A percentile compares a stretch with the other conserved stretches of the same genome.
Evolutionary conservation across 192 early-diverging fungal species (phyloP).

Genomic region (Diversispora epigaea): DNA sequence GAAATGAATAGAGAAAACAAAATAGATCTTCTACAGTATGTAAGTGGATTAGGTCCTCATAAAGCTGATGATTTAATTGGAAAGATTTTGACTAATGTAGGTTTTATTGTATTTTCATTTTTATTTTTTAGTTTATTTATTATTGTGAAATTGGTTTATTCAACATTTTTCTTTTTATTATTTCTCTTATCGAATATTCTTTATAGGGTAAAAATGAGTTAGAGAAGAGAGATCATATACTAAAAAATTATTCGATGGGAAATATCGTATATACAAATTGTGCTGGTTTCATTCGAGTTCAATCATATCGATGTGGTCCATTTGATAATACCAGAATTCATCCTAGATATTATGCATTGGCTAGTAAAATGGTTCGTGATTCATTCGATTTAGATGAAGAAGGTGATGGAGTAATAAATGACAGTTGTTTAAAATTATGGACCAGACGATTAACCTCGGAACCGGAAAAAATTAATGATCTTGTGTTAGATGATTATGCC

Average conservation of each 20-base stretch:
- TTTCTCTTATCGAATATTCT: too few species aligned
- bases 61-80: slow-evolving; percentile 76
- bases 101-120: background rate
- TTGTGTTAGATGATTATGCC: slow-evolving; percentile 89
- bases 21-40: slow-evolving; percentile 76
- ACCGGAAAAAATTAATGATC: slow-evolving; percentile 77
- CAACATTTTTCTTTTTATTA: too few species aligned
- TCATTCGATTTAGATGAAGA: slow-evolving; percentile 78
- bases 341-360: slow-evolving; percentile 92
- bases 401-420: slow-evolving; percentile 65
- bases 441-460: slow-evolving; percentile 57
- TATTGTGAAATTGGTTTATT: too few species aligned
- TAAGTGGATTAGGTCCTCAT: slow-evolving; percentile 89
- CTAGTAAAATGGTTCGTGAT: slow-evolving; percentile 95
- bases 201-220: background rate
- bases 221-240: background rate
- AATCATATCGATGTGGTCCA: slow-evolving; percentile 52
- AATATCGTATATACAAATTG: slow-evolving; percentile 83
- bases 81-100: background rate
- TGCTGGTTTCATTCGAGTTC: slow-evolving; percentile 84
- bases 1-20: slow-evolving; percentile 67
- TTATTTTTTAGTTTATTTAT: too few species aligned
- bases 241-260: background rate
- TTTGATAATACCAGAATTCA: slow-evolving; percentile 95
- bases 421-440: slow-evolving; percentile 32